A percentile compares a stretch with the other conserved stretches of the same genome.
Conservation (phyloP, 495 filamentous ascomycete species). For the Bathelium albidoporum region DNA sequence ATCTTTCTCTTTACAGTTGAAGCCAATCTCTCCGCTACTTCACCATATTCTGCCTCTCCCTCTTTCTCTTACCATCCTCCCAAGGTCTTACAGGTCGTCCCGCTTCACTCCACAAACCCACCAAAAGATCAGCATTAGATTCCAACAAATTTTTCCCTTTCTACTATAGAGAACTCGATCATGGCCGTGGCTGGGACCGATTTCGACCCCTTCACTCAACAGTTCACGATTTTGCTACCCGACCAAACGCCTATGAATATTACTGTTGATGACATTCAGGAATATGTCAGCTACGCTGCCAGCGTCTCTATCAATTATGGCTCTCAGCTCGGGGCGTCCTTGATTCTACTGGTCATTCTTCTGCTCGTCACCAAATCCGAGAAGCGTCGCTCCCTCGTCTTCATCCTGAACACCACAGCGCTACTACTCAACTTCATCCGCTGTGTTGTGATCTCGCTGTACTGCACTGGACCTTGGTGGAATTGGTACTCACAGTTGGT, state of each 20-base stretch:
- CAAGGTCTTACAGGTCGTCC: no score
- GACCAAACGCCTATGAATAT: conserved; percentile 47
- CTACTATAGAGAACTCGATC: no score
- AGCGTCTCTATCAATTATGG: conserved; percentile 58
- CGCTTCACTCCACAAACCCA: not conserved
- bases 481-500: conserved; percentile 49
- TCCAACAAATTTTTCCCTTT: not conserved
- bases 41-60: not conserved
- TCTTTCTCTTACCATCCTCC: no score
- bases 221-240: conserved; percentile 40
- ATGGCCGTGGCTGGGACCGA: not conserved
- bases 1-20: not conserved
- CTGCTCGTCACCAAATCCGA: conserved; percentile 51
- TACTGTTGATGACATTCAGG: conserved; percentile 39
- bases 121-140: not conserved
- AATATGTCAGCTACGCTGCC: conserved; percentile 40
- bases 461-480: conserved; percentile 47
- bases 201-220: conserved; percentile 50
- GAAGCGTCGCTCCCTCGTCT: conserved; percentile 51
- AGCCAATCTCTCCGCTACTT: not conserved
- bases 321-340: conserved; percentile 61
- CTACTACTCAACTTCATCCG: conserved; percentile 52
- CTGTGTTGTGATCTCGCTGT: conserved; percentile 30
- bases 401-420: conserved; percentile 52
- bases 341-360: conserved; percentile 56